Base-by-base conservation (phyloP, 805 yeast genomes). In the Candida ficus region DNA sequence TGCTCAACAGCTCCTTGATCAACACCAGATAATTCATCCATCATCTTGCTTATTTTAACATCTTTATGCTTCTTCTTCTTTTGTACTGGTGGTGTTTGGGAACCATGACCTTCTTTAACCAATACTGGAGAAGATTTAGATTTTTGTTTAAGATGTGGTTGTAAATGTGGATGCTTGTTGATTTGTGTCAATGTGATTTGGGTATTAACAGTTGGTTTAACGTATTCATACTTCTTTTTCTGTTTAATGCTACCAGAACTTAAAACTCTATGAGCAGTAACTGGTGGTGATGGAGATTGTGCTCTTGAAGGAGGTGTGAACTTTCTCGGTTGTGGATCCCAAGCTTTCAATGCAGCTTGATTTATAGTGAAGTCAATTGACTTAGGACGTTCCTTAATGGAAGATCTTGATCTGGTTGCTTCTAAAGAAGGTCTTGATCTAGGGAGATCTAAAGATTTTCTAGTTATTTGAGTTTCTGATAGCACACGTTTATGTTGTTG, bases 1-100 rank as follows among this genome's bases (percentile, higher is more conserved):
- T 87, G 96, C 47, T 76, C 75, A 10, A 95, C 95, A 0, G 95
- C 82, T 4, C 54, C 53, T 41, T 75, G 78, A 60, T 91, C 98
- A 10, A 91, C 84, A 3, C 96, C 96, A 28, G 60, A 63, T 6
- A 67, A 44, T 7, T 58, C 50, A 9, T 60, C 57, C 51, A 68
- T 57, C 8, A 63, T 56, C 29, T 58, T 53, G 17, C 54, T 23
- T 2, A 56, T 46, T 33, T 45, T 45, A 33, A 55, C 54, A 35
- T 56, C 55, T 3, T 35, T 31, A 29, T 48, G 49, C 21, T 38
- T 42, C 25, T 44, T 48, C 26, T 19, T 29, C 8, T n/a, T 30
- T 16, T 18, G 32, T 8, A 16, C 16, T n/a, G 18, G n/a, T 8
- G 26, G 26, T 3, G 3, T 17, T 8, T 10, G n/a, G n/a, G n/a